These are phyloP conservation scores for Pleurotus giganteus DNA, from an alignment of 768 basidiomycete genomes.

Conservation along the genomic window DNA sequence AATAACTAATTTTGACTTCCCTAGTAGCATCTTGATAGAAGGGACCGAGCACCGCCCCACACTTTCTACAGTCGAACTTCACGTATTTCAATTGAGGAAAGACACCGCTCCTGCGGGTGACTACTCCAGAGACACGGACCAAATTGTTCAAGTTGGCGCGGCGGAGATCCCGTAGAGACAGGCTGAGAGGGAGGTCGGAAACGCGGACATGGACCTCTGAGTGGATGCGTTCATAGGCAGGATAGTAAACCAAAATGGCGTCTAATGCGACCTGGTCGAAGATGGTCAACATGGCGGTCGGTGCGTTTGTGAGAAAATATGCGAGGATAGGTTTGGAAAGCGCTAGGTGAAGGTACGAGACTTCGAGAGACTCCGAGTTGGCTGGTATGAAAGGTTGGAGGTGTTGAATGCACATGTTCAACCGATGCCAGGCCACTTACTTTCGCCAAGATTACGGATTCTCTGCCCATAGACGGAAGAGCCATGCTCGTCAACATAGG, in stretches of 20 bases:
- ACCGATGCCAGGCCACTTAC: conserved; percentile 40
- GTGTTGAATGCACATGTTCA: conserved; percentile 3
- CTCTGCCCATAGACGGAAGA: conserved; percentile 92
- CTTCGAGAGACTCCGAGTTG: conserved; percentile 96
- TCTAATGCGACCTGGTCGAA: conserved; percentile 95
- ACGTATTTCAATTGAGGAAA: conserved; percentile 99
- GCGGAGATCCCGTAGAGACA: conserved; percentile 90
- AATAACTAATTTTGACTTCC: conserved; percentile 93
- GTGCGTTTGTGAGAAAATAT: conserved; percentile 96
- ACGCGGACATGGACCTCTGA: conserved; percentile 97
- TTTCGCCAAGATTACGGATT: conserved; percentile 92
- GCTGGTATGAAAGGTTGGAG: conserved; percentile 43
- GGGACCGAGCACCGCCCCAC: conserved; percentile 90
- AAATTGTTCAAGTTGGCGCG: conserved; percentile 92
- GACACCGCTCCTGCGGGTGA: conserved; percentile 92
- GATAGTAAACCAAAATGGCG: conserved; percentile 94
- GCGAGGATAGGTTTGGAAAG: conserved; percentile 92
- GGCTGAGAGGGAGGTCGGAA: conserved; percentile 86
- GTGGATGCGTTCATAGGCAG: conserved; percentile 95
- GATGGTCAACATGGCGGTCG: conserved; percentile 86
- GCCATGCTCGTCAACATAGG: conserved; percentile 90
- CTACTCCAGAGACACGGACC: conserved; percentile 93
- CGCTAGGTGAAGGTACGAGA: conserved; percentile 94
- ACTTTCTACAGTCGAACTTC: conserved; percentile 97
- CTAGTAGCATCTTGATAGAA: conserved; percentile 97